These are phyloP conservation scores for Ichthyophthirius multifiliis DNA, from an alignment of 169 alveolate genomes.

Conservation along the genomic window DNA sequence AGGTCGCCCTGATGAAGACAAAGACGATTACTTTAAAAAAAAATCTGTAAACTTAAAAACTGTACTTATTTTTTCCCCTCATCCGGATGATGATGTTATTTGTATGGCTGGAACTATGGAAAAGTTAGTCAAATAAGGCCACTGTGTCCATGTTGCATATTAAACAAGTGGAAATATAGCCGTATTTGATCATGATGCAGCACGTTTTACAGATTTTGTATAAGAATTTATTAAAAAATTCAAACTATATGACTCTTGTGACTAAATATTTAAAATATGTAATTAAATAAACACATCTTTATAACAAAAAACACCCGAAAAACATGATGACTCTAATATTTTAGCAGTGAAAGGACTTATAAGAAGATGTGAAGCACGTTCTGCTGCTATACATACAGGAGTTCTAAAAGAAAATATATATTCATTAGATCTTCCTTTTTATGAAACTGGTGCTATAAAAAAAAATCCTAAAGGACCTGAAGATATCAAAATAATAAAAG, in stretches of 20 bases:
- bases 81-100: conserved; percentile 59
- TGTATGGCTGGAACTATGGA: conserved; percentile 55
- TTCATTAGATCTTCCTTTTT: conserved; percentile 42
- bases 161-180: conserved; percentile 46
- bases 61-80: conserved; percentile 47
- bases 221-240: not conserved
- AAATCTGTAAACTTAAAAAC: conserved; percentile 12
- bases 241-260: too few relatives aligned
- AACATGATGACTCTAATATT: conserved; percentile 28
- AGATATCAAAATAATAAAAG: conserved; percentile 28
- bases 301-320: conserved; percentile 24
- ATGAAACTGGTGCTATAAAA: conserved; percentile 42
- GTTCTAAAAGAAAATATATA: conserved; percentile 31
- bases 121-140: conserved; percentile 37
- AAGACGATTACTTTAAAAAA: conserved; percentile 23
- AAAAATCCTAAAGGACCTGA: conserved; percentile 35
- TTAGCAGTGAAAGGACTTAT: conserved; percentile 26
- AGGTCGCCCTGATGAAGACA: conserved; percentile 39
- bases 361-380: conserved; percentile 45
- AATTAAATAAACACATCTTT: too few relatives aligned
- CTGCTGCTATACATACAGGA: conserved; percentile 40
- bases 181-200: conserved; percentile 48
- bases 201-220: conserved; percentile 32
- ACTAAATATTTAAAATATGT: too few relatives aligned
- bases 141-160: conserved; percentile 44